These are phyloP conservation scores for Brassica carinata DNA, from an alignment of 345 rosid species.

Conservation along the genomic window DNA sequence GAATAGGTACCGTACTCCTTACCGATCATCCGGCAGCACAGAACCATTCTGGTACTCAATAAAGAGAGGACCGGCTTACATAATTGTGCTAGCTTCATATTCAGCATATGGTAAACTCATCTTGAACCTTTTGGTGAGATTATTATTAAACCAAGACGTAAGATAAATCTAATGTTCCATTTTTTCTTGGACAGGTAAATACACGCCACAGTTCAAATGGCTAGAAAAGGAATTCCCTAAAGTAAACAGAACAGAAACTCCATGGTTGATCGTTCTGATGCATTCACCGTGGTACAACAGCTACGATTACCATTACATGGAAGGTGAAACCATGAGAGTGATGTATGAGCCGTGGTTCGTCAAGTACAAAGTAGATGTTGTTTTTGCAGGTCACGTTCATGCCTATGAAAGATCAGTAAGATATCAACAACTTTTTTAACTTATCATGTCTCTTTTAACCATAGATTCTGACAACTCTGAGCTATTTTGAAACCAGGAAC, in stretches of 20 bases:
- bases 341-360: conserved; percentile 79
- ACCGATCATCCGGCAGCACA: conserved; percentile 60
- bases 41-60: conserved; percentile 86
- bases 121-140: not conserved
- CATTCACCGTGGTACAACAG: conserved; percentile 91
- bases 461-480: not conserved
- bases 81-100: conserved; percentile 75
- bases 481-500: conserved; percentile 52
- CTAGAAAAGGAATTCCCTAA: conserved; percentile 67
- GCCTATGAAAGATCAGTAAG: conserved; percentile 33
- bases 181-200: conserved; percentile 50
- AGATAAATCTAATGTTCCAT: not conserved
- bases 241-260: conserved; percentile 84
- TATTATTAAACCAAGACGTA: not conserved
- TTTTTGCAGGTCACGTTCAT: conserved; percentile 60
- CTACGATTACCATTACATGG: conserved; percentile 88
- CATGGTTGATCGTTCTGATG: conserved; percentile 83
- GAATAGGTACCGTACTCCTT: conserved; percentile 69
- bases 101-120: conserved; percentile 62
- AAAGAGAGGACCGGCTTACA: conserved; percentile 83
- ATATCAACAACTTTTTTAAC: not conserved
- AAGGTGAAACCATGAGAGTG: conserved; percentile 93
- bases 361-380: conserved; percentile 70
- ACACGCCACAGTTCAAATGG: conserved; percentile 79
- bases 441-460: not conserved